Evolutionary conservation across 495 filamentous ascomycete species (phyloP).

Genomic region (Penicillium samsonianum): DNA sequence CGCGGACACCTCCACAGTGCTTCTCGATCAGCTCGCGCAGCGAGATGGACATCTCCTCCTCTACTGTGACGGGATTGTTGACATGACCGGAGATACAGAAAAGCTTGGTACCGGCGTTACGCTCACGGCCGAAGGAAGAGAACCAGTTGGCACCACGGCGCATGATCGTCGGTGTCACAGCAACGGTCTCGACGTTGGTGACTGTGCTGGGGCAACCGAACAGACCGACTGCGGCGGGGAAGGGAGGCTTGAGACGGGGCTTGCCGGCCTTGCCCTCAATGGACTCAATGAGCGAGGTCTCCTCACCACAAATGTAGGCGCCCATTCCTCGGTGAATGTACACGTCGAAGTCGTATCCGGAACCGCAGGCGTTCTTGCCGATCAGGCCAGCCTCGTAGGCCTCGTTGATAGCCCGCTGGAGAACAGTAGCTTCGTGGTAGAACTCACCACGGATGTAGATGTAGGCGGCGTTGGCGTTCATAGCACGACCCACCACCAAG

Average conservation of each 20-base stretch:
- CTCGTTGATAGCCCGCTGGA: constrained; percentile 95
- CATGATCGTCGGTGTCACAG: constrained; percentile 94
- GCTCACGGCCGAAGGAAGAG: constrained; percentile 85
- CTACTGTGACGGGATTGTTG: constrained; percentile 96
- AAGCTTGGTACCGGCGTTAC: constrained; percentile 94
- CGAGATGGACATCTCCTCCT: constrained; percentile 98
- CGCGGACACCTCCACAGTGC: constrained; percentile 94
- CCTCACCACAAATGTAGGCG: constrained; percentile 96
- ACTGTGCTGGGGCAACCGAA: constrained; percentile 98
- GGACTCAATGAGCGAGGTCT: constrained; percentile 96
- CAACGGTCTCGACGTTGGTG: constrained; percentile 95
- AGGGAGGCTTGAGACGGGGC: constrained; percentile 96
- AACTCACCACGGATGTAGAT: constrained; percentile 99
- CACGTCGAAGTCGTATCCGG: constrained; percentile 97
- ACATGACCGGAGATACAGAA: constrained; percentile 99
- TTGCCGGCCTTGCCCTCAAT: constrained; percentile 98
- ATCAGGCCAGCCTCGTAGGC: constrained; percentile 91
- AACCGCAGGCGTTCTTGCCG: constrained; percentile 95
- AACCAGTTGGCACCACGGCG: constrained; percentile 93
- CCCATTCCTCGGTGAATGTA: constrained; percentile 96
- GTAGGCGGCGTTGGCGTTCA: constrained; percentile 98
- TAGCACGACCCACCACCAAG: constrained; percentile 90
- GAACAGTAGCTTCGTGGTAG: constrained; percentile 91
- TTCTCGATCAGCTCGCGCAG: constrained; percentile 93
- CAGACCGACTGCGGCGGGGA: constrained; percentile 94